phyloP scores from a whole-genome alignment of 2,329 filamentous ascomycete genomes.

The Leptosphaerulina australis region DNA sequence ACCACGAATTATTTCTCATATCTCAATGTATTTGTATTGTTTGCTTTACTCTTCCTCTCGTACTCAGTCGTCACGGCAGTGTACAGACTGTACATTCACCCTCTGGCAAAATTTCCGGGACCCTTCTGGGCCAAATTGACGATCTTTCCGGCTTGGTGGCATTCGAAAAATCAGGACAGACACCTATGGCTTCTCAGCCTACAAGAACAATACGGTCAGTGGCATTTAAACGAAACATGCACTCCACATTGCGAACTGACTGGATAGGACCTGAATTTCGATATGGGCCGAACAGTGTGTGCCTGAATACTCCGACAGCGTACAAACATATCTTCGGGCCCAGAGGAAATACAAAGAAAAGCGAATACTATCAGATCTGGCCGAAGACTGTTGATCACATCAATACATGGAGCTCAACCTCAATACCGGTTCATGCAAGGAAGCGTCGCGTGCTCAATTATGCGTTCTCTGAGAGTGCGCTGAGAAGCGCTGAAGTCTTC shows the following conservation, averaged over 20 bases:
- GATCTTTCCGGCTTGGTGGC: slow-evolving; percentile 54
- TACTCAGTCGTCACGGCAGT: slow-evolving; percentile 3
- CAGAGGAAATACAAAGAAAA: slow-evolving; percentile 53
- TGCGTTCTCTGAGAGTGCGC: slow-evolving; percentile 50
- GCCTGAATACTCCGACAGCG: slow-evolving; percentile 68
- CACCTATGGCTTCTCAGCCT: slow-evolving; percentile 74
- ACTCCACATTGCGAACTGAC: slow-evolving; percentile 21
- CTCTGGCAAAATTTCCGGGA: slow-evolving; percentile 29
- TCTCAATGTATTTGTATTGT: not conserved
- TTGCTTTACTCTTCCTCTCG: not conserved
- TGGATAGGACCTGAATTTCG: slow-evolving; percentile 48
- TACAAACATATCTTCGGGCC: slow-evolving; percentile 53
- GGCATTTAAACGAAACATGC: rapidly evolving
- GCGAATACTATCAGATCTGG: slow-evolving; percentile 52
- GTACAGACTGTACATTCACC: slow-evolving; percentile 25
- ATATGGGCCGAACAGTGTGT: slow-evolving; percentile 74
- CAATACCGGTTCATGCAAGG: slow-evolving; percentile 39
- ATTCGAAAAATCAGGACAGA: slow-evolving; percentile 72
- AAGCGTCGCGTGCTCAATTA: slow-evolving; percentile 50
- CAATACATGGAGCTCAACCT: slow-evolving; percentile 44
- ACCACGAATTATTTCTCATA: not conserved
- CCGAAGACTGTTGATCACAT: slow-evolving; percentile 40
- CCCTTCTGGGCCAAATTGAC: slow-evolving; percentile 23
- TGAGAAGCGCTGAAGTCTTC: slow-evolving; percentile 49
- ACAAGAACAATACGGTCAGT: slow-evolving; percentile 65